Percentiles rank a stretch among this genome's conserved stretches.
These are phyloP conservation scores for Pholiota conissans DNA, from an alignment of 768 basidiomycete genomes.

Conservation along the genomic window DNA sequence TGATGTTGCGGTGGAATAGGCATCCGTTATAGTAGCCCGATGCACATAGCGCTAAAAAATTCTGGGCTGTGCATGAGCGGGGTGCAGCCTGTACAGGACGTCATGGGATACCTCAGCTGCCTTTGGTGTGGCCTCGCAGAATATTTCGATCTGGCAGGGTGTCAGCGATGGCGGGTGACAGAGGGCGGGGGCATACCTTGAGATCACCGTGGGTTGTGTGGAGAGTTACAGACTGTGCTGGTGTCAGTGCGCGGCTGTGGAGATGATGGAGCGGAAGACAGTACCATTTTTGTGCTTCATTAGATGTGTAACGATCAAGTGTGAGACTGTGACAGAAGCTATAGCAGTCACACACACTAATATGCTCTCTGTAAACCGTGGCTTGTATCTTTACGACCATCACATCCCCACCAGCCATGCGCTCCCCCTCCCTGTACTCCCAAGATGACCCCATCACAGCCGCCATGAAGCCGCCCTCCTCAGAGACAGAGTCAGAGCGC, in stretches of 20 bases:
- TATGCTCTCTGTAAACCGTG: background rate
- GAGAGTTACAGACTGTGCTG: conserved; percentile 82
- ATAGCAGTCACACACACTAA: conserved; percentile 12
- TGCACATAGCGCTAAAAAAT: conserved; percentile 93
- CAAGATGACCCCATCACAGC: conserved; percentile 75
- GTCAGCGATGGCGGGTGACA: conserved; percentile 1
- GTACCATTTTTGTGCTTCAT: conserved; percentile 28
- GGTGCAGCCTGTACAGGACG: conserved; percentile 8
- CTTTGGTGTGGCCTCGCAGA: conserved; percentile 96
- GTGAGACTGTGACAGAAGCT: conserved; percentile 17
- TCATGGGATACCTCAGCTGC: conserved; percentile 73
- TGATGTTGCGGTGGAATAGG: conserved; percentile 94
- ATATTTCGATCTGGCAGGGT: conserved; percentile 78
- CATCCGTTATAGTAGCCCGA: conserved; percentile 84
- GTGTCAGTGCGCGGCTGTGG: conserved; percentile 13
- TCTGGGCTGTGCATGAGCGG: conserved; percentile 47
- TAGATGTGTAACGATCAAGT: conserved; percentile 21
- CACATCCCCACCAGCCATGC: conserved; percentile 43
- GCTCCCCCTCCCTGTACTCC: conserved; percentile 72
- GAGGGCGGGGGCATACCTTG: conserved; percentile 55
- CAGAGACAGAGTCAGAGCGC: conserved; percentile 69
- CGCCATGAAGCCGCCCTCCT: conserved; percentile 61
- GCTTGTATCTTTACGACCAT: conserved; percentile 23
- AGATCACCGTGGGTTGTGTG: conserved; percentile 94
- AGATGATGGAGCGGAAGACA: conserved; percentile 24